These are phyloP conservation scores for Pezicula carpinea DNA, from an alignment of 2,329 filamentous ascomycete genomes.

Conservation along the genomic window DNA sequence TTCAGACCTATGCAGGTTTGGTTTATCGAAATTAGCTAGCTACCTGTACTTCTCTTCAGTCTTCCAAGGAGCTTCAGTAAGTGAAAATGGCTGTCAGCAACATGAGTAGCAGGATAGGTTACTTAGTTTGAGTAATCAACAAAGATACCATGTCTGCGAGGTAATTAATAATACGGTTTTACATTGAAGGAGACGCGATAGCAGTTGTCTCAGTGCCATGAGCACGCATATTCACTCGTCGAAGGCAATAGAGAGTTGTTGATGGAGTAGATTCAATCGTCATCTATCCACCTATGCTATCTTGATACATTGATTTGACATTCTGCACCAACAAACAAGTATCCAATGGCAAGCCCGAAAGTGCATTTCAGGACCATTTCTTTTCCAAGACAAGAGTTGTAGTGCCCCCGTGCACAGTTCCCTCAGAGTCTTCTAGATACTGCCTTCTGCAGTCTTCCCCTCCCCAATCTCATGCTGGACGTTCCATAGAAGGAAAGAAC, in stretches of 20 bases:
- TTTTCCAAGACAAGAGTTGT: constrained; percentile 4
- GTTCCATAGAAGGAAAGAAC: constrained; percentile 8
- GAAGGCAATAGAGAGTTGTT: not conserved
- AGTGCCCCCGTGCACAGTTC: constrained; percentile 12
- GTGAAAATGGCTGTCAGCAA: too few species aligned
- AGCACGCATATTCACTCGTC: not conserved
- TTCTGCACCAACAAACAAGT: not conserved
- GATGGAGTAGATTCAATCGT: constrained; percentile 41
- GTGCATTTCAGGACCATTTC: constrained; percentile 1
- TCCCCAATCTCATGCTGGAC: constrained; percentile 11
- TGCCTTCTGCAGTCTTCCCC: constrained; percentile 11
- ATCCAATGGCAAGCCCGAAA: constrained; percentile 3
- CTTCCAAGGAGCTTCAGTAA: too few species aligned
- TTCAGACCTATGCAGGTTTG: too few species aligned
- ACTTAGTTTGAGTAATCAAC: too few species aligned
- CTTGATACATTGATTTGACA: not conserved
- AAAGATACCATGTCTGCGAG: too few species aligned
- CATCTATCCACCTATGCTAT: constrained; percentile 36
- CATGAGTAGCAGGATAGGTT: too few species aligned
- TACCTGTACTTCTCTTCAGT: too few species aligned
- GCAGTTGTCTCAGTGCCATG: too few species aligned
- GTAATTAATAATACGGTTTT: too few species aligned
- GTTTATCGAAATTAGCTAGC: too few species aligned
- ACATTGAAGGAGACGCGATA: too few species aligned
- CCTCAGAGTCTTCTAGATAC: constrained; percentile 3